These are phyloP conservation scores for Xylaria sp. DNA, from an alignment of 2,329 filamentous ascomycete species.

Conservation along the genomic window DNA sequence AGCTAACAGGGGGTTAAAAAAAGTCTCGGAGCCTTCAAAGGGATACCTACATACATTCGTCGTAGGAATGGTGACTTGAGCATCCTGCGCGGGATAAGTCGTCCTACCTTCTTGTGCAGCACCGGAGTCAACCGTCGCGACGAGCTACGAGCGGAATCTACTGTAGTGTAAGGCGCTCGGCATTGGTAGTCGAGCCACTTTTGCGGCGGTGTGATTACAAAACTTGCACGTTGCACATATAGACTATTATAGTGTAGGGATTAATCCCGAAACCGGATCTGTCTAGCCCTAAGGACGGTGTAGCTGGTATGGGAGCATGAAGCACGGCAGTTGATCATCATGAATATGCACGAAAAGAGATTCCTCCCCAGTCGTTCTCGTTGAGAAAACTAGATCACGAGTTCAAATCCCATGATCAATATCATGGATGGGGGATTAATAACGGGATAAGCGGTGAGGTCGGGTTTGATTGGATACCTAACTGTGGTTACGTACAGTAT, in stretches of 20 bases:
- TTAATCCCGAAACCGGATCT: slow-evolving; percentile 19
- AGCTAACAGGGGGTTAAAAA: no score
- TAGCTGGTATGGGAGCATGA: neutral
- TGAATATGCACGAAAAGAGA: neutral
- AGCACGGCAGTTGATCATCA: neutral
- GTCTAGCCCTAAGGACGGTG: neutral
- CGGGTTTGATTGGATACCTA: neutral
- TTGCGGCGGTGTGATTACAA: slow-evolving; percentile 22
- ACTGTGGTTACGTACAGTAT: neutral
- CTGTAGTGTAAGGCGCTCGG: no score
- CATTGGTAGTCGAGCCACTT: slow-evolving; percentile 18
- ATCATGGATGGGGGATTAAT: neutral
- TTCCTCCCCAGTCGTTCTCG: slow-evolving; percentile 12
- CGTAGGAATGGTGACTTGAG: slow-evolving; percentile 25
- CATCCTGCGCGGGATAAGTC: no score
- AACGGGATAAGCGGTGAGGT: slow-evolving; percentile 12
- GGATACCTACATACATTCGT: neutral
- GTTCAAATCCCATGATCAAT: neutral
- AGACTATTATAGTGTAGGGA: neutral
- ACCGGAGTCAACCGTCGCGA: no score
- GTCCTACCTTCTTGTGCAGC: no score
- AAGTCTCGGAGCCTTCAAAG: no score
- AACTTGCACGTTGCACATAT: neutral
- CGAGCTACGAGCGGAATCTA: no score
- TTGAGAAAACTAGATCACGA: slow-evolving; percentile 1